A percentile compares a stretch with the other conserved stretches of the same genome.
Evolutionary conservation across 2,329 filamentous ascomycete species (phyloP).

Genomic region (Shiraia sp.): DNA sequence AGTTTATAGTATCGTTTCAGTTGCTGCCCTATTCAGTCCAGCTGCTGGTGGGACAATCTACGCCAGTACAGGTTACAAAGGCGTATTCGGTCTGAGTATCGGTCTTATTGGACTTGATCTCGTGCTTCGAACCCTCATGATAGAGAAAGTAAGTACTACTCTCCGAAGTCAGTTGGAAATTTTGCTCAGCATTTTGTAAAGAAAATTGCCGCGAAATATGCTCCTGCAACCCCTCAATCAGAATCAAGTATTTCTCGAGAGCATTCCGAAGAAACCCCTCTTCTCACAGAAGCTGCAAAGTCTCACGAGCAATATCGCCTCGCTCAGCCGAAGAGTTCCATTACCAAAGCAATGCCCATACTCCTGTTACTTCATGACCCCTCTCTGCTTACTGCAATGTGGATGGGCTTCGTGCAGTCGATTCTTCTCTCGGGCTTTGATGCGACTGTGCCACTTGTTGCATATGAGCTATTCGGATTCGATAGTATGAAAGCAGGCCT

Average conservation of each 20-base stretch:
- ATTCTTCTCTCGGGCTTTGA: constrained; percentile 52
- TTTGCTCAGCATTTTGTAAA: constrained; percentile 22
- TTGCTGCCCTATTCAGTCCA: constrained; percentile 61
- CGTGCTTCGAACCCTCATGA: constrained; percentile 60
- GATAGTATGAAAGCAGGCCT: constrained; percentile 49
- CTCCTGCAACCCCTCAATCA: constrained; percentile 7
- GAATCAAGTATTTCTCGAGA: constrained; percentile 13
- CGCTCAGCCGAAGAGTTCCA: constrained; percentile 42
- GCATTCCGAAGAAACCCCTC: constrained; percentile 29
- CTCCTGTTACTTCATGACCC: constrained; percentile 47
- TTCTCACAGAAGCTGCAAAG: constrained; percentile 25
- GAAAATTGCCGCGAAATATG: constrained; percentile 57
- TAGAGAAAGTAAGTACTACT: constrained; percentile 52
- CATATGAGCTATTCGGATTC: constrained; percentile 50
- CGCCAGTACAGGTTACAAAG: constrained; percentile 59
- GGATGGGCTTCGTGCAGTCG: constrained; percentile 39
- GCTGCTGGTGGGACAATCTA: constrained; percentile 65
- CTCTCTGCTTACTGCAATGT: constrained; percentile 34
- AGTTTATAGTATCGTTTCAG: constrained; percentile 63
- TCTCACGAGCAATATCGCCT: constrained; percentile 48
- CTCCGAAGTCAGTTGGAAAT: no score
- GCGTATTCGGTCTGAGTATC: constrained; percentile 62
- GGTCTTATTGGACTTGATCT: constrained; percentile 62
- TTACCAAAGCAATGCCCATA: constrained; percentile 53
- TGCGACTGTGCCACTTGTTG: constrained; percentile 53